Conservation (phyloP, 371 early-diverging fungal species). For the Mucor piriformis region DNA sequence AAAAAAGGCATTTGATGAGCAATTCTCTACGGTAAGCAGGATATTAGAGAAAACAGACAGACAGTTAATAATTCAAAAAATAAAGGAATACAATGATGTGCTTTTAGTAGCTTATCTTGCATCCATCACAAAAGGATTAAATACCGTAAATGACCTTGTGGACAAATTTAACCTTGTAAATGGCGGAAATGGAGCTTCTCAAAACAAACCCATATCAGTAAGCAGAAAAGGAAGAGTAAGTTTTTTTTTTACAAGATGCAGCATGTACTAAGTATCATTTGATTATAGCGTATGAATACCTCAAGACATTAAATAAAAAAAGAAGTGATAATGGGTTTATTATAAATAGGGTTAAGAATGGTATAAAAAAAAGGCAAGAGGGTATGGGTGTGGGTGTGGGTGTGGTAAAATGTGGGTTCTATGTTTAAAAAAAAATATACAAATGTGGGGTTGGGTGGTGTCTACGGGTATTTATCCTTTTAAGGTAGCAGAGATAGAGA, state of each 20-base stretch:
- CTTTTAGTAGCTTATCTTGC: constrained; percentile 77
- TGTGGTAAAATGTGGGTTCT: constrained; percentile 1
- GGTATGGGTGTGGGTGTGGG: not conserved
- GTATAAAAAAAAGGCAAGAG: not conserved
- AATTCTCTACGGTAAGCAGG: constrained; percentile 68
- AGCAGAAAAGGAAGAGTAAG: constrained; percentile 33
- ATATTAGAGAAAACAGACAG: no score
- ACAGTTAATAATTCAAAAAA: no score
- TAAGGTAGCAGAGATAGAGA: constrained; percentile 32
- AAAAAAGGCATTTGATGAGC: constrained; percentile 67
- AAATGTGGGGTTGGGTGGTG: not conserved
- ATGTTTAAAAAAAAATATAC: not conserved
- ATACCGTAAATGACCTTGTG: constrained; percentile 66
- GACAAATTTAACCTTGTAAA: constrained; percentile 54
- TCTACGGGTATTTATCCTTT: constrained; percentile 7
- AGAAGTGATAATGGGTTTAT: not conserved
- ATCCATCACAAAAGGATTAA: constrained; percentile 78
- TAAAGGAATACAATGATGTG: constrained; percentile 82
- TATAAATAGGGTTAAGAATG: not conserved
- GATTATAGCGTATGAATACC: constrained; percentile 8
- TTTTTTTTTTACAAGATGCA: not conserved
- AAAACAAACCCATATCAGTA: constrained; percentile 12
- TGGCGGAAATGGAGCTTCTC: constrained; percentile 22
- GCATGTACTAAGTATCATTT: not conserved
- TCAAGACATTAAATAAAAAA: constrained; percentile 6